Percentiles rank a stretch among this genome's conserved stretches.
These are phyloP conservation scores for Mucor indicus DNA, from an alignment of 371 early-diverging fungal species.

Conservation along the genomic window DNA sequence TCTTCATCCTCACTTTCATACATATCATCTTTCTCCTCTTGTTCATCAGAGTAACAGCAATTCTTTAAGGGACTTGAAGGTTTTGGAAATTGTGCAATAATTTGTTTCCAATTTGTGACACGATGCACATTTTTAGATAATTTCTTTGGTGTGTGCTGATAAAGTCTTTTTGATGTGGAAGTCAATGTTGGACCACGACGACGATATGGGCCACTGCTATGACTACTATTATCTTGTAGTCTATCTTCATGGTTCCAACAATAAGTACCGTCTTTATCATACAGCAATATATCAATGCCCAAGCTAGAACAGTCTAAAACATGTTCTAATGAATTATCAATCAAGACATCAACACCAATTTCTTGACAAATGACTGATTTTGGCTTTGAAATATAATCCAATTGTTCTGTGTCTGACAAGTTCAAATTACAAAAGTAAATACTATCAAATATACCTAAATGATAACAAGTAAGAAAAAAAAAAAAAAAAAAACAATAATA, in stretches of 20 bases:
- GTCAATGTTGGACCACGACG: slow-evolving; percentile 7
- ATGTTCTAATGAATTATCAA: slow-evolving; percentile 49
- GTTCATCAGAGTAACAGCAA: slow-evolving; percentile 26
- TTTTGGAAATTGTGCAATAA: slow-evolving; percentile 46
- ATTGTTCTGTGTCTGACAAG: slow-evolving; percentile 40
- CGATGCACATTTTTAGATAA: slow-evolving; percentile 43
- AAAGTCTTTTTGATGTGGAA: slow-evolving; percentile 13
- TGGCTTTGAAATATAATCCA: slow-evolving; percentile 44
- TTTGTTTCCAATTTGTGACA: slow-evolving; percentile 46
- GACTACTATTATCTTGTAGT: background rate
- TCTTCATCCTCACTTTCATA: slow-evolving; percentile 16
- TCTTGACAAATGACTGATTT: slow-evolving; percentile 53
- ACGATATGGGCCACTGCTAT: background rate
- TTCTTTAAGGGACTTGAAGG: slow-evolving; percentile 46
- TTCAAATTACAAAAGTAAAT: slow-evolving; percentile 51
- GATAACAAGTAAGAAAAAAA: background rate
- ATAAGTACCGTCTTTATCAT: slow-evolving; percentile 42
- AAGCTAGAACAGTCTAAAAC: slow-evolving; percentile 41
- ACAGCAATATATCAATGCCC: slow-evolving; percentile 41
- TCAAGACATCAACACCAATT: slow-evolving; percentile 48
- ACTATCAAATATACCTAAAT: slow-evolving; percentile 44
- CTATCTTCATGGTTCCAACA: slow-evolving; percentile 40
- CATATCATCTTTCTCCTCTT: slow-evolving; percentile 26
- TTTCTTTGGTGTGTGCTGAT: slow-evolving; percentile 9
- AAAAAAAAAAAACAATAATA: background rate